Base-by-base conservation (phyloP, 2,329 filamentous ascomycete genomes). In the Fusarium sp. region DNA sequence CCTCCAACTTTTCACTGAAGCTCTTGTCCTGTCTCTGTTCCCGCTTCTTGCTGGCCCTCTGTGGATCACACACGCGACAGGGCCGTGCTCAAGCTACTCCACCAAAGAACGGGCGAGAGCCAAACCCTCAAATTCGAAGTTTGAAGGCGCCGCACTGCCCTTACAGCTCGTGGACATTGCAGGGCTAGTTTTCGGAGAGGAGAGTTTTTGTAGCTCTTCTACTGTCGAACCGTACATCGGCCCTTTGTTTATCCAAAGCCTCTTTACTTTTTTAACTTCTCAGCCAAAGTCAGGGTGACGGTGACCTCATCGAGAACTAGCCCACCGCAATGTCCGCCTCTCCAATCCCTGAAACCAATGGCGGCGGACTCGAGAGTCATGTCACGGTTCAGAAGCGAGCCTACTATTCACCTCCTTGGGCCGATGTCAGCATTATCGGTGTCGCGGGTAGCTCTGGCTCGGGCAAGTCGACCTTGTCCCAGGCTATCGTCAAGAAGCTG, bases 391-490 rank as follows among this genome's bases (percentile, higher is more conserved):
- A 86, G 71, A 87, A 85, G 72, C 81, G 86, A 77, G 90, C 89
- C 70, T 92, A 94, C 75, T 99, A 98, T 82, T 92, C 91, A 69
- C 96, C 96, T 66, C 96, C 96, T 80, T 99, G 96, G 96, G 93
- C 92, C 54, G 92, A 98, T 81, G 90, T 97, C 75, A 95, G 93
- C 83, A 98, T 99, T 76, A 98, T 99, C 79, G 96, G 94, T 53
- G 92, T 99, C 75, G 95, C 96, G 71, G 96, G 96, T 40, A 96
- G 93, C 81, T 98, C 95, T 29, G 96, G 96, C 44, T 98, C 95
- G 27, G 82, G 95, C 62, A 99, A 99, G 85, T 98, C 95, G 9
- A 98, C 95, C 9, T 84, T 99, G 57, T 95, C 96, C 32, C 89
- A 97, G 79, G 94, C 95, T 70, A 97, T 99, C 74, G 93, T 98